Evolutionary conservation across 345 rosid genomes (phyloP).

Genomic region (sweet orange (Citrus sinensis)): DNA sequence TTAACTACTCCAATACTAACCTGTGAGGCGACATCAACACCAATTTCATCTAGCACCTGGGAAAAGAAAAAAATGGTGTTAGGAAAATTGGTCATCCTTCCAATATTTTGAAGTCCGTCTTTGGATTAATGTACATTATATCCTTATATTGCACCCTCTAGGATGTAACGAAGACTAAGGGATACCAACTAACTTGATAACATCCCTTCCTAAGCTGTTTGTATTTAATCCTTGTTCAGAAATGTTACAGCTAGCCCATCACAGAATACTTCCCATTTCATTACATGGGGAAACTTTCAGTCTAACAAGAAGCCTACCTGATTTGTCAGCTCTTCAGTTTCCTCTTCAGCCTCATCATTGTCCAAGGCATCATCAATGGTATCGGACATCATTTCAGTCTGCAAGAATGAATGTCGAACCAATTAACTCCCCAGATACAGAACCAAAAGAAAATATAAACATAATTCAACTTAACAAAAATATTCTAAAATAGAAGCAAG

Average conservation of each 20-base stretch:
- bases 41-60: constrained; percentile 97
- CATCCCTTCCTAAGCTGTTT: background rate
- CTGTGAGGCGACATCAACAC: constrained; percentile 93
- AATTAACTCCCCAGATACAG: constrained; percentile 13
- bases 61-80: background rate
- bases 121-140: background rate
- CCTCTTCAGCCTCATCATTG: constrained; percentile 92
- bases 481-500: constrained; percentile 10
- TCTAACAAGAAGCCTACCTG: constrained; percentile 43
- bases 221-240: background rate
- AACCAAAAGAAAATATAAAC: constrained; percentile 9
- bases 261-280: background rate
- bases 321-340: constrained; percentile 88
- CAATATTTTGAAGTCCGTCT: background rate
- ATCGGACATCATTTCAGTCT: constrained; percentile 98
- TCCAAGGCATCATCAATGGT: constrained; percentile 87
- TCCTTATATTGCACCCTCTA: background rate
- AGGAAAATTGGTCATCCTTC: background rate
- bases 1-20: constrained; percentile 34
- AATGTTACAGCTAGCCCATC: background rate
- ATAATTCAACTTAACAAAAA: background rate
- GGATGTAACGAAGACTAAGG: background rate
- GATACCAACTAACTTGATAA: background rate
- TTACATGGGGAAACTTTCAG: background rate
- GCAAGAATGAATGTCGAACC: constrained; percentile 23